These are phyloP conservation scores for Nakaseomyces sp. DNA, from an alignment of 1,139 yeast species.

Conservation along the genomic window DNA sequence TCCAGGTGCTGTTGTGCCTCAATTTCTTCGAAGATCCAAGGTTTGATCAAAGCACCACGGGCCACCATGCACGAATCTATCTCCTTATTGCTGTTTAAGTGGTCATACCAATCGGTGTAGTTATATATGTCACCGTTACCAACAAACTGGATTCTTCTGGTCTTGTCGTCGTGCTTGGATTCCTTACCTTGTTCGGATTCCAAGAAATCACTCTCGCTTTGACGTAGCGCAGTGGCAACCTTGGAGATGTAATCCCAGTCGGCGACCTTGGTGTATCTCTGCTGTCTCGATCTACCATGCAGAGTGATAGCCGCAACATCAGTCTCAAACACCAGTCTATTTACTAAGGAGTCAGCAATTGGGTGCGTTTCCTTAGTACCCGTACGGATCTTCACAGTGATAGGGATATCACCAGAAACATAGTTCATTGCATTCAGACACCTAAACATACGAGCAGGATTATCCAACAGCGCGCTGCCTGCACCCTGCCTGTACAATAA, in stretches of 20 bases:
- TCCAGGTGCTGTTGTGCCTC: slow-evolving; percentile 84
- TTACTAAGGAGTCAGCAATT: slow-evolving; percentile 69
- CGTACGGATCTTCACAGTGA: slow-evolving; percentile 84
- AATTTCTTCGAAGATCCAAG: slow-evolving; percentile 97
- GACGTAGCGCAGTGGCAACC: slow-evolving; percentile 61
- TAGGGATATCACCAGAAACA: slow-evolving; percentile 80
- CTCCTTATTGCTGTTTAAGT: slow-evolving; percentile 44
- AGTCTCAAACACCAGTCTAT: slow-evolving; percentile 62
- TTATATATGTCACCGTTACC: slow-evolving; percentile 94
- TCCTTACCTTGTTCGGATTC: slow-evolving; percentile 49
- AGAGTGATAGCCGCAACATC: slow-evolving; percentile 86
- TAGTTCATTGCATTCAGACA: slow-evolving; percentile 84
- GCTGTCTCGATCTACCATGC: slow-evolving; percentile 95
- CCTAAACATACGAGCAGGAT: slow-evolving; percentile 71
- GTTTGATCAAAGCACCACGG: slow-evolving; percentile 93
- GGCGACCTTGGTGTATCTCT: slow-evolving; percentile 82
- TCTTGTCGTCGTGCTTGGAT: slow-evolving; percentile 21
- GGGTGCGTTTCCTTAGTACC: slow-evolving; percentile 83
- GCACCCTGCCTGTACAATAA: slow-evolving; percentile 86
- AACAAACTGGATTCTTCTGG: slow-evolving; percentile 49
- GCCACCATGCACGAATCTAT: slow-evolving; percentile 97
- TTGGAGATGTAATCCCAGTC: slow-evolving; percentile 86
- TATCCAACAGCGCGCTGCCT: slow-evolving; percentile 89
- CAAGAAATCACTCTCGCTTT: slow-evolving; percentile 40
- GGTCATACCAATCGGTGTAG: slow-evolving; percentile 85